Base-by-base conservation (phyloP, 208 protist genomes). In the Leishmania tropica region DNA sequence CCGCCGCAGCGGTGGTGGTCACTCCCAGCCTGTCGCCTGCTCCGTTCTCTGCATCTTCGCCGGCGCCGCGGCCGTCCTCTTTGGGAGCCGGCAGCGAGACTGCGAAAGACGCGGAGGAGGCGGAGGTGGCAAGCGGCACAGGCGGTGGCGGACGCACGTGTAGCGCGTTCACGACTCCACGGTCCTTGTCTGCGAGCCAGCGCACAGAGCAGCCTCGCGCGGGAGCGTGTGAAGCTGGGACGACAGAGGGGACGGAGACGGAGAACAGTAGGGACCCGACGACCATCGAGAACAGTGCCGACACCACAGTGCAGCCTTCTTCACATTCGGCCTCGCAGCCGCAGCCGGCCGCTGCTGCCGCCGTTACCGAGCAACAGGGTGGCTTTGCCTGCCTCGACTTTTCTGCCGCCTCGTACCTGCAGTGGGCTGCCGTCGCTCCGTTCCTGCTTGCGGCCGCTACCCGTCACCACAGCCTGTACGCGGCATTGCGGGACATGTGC, bases 401-500 rank as follows among this genome's bases (percentile, higher is more conserved):
- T 53, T 89, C 87, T 47, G 78, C 89, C 21, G 81, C 86, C 3
- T 92, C 89, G 72, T 84, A 90, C 82, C 77, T 85, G 60, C 89
- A 93, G 75, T 96, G 93, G 93, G 91, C 87, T 47, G 76, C 79
- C n/a, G 72, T 94, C 21, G 65, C 90, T 7, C 89, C 93, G 8
- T 83, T 96, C 53, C 83, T 95, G 1, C 70, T 96, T 10, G 84
- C 85, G 24, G 79, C 81, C 1, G 93, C 93, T 1, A 84, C 90
- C 3, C 83, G 73, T 15, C 85, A 95, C 75, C 65, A 77, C 17
- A 79, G 81, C 15, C 48, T 97, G 19, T 84, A 90, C 82, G 75
- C 85, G 73, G 88, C 85, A 2, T 75, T 97, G 68, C 75, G 85
- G n/a, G 87, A 93, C 45, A 93, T 97, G 91, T 97, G 94, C 70